phyloP scores from a whole-genome alignment of 257 asterid species.

The Hygrophila difformis region DNA sequence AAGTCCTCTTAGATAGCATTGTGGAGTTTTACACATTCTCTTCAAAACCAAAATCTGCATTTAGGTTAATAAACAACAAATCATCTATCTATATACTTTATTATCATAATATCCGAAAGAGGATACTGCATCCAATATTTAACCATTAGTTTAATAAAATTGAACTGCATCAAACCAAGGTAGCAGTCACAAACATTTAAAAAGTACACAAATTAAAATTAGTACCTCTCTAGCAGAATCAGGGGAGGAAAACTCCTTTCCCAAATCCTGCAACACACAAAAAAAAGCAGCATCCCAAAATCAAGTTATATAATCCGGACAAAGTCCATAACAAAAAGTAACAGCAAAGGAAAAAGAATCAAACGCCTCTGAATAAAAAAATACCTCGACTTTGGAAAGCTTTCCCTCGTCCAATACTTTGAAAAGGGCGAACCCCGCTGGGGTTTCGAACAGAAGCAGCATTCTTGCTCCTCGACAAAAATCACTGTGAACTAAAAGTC shows the following conservation, averaged over 20 bases:
- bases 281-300: neutral
- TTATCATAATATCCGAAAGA: too few relatives aligned
- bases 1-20: too few relatives aligned
- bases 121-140: too few relatives aligned
- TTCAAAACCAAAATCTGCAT: too few relatives aligned
- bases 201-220: constrained; percentile 7
- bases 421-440: constrained; percentile 35
- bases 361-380: neutral
- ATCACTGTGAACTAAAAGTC: too few relatives aligned
- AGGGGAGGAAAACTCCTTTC: constrained; percentile 54
- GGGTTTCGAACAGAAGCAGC: constrained; percentile 38
- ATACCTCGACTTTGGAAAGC: constrained; percentile 35
- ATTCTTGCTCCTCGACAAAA: constrained; percentile 10
- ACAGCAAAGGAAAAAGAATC: neutral
- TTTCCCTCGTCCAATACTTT: constrained; percentile 40
- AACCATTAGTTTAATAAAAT: too few relatives aligned
- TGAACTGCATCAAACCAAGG: too few relatives aligned
- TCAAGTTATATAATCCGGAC: too few relatives aligned
- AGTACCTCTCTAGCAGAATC: constrained; percentile 71
- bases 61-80: too few relatives aligned
- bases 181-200: too few relatives aligned
- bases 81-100: too few relatives aligned
- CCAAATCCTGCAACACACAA: constrained; percentile 50
- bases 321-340: neutral
- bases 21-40: too few relatives aligned